A percentile compares a stretch with the other conserved stretches of the same genome.
phyloP scores from a whole-genome alignment of 257 asterid genomes.

The Solanum tacnaense region DNA sequence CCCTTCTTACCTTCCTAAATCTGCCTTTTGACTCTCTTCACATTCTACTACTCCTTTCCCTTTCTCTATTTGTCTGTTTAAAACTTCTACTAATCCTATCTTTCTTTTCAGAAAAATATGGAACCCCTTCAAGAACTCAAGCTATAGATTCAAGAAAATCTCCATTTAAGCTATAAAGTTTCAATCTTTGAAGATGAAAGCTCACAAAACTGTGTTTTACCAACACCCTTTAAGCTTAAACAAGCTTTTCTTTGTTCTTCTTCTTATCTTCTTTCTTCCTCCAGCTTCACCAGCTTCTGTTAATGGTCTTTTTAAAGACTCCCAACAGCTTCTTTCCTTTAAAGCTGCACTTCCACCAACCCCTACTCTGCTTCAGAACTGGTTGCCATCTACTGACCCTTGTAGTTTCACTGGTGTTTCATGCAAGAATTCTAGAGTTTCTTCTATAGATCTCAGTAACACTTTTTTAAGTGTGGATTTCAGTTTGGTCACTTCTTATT shows the following conservation, averaged over 20 bases:
- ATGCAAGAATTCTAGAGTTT: constrained; percentile 42
- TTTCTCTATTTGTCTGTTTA: constrained; percentile 3
- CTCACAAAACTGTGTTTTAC: constrained; percentile 11
- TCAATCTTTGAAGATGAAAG: constrained; percentile 28
- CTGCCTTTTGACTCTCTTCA: constrained; percentile 45
- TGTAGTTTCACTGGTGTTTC: constrained; percentile 62
- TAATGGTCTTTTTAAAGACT: constrained; percentile 22
- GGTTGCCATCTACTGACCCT: constrained; percentile 47
- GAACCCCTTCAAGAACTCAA: constrained; percentile 27
- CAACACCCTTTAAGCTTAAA: constrained; percentile 11
- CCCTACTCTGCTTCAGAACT: constrained; percentile 34
- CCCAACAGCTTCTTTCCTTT: constrained; percentile 61
- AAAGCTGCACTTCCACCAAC: constrained; percentile 37
- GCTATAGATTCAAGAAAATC: constrained; percentile 6
- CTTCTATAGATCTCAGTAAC: constrained; percentile 54
- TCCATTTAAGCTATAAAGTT: neutral
- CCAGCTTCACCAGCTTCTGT: constrained; percentile 7
- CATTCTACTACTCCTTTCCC: constrained; percentile 3
- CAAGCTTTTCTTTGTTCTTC: constrained; percentile 11
- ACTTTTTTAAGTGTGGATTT: constrained; percentile 38
- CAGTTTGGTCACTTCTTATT: constrained; percentile 25
- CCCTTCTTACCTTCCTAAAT: constrained; percentile 27
- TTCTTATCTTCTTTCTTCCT: constrained; percentile 7
- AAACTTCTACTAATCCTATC: neutral
- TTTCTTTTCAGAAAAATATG: constrained; percentile 19